Conservation (phyloP, 768 basidiomycete species). For the Trametes maxima region DNA sequence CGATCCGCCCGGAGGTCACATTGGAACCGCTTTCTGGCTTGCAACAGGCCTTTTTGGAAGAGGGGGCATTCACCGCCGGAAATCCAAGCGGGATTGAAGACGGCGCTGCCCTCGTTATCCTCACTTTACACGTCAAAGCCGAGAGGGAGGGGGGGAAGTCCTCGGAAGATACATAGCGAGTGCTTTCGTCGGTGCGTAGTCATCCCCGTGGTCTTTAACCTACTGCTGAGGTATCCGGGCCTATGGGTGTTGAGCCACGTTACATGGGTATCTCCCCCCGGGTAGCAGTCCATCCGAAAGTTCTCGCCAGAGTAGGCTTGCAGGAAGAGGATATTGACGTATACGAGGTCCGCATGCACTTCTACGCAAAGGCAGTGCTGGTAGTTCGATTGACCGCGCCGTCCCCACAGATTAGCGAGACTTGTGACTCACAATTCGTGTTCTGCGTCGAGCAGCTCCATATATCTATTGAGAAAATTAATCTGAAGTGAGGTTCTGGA, state of each 20-base stretch:
- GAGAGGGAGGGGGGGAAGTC: conserved; percentile 77
- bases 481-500: conserved; percentile 65
- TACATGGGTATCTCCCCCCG: conserved; percentile 82
- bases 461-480: conserved; percentile 79
- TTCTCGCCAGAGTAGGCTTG: conserved; percentile 64
- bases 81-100: conserved; percentile 92
- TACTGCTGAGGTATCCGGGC: background rate
- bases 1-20: conserved; percentile 84
- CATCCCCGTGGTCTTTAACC: too few species aligned
- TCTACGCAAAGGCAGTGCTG: background rate
- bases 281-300: conserved; percentile 70
- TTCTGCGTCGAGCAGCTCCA: conserved; percentile 83
- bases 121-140: conserved; percentile 81
- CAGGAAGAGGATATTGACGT: conserved; percentile 74
- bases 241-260: conserved; percentile 68
- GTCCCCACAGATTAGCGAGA: conserved; percentile 72
- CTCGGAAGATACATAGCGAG: conserved; percentile 85
- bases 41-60: conserved; percentile 86
- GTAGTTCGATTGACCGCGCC: background rate
- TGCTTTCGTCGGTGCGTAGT: conserved; percentile 69
- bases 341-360: conserved; percentile 57
- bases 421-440: conserved; percentile 93
- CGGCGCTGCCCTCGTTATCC: conserved; percentile 83
- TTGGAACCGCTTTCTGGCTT: conserved; percentile 72
- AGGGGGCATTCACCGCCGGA: conserved; percentile 76